These are phyloP conservation scores for Botrytis squamosa DNA, from an alignment of 2,329 filamentous ascomycete genomes.

Conservation along the genomic window DNA sequence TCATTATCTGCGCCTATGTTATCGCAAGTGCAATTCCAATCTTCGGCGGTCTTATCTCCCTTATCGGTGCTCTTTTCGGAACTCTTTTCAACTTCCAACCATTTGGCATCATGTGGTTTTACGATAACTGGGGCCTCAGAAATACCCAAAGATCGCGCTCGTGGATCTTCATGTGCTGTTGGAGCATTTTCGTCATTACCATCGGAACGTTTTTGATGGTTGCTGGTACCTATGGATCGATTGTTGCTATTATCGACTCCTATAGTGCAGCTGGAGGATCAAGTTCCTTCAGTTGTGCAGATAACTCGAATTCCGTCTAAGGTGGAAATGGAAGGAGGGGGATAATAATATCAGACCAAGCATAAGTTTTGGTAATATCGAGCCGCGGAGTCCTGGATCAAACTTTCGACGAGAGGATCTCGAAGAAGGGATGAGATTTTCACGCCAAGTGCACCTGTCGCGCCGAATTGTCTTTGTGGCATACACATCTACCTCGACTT, in stretches of 20 bases:
- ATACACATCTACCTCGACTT: background rate
- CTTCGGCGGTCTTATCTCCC: constrained; percentile 45
- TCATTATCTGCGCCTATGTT: constrained; percentile 48
- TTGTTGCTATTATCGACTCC: constrained; percentile 13
- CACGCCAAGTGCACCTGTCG: background rate
- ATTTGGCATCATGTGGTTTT: constrained; percentile 15
- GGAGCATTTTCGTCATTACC: constrained; percentile 11
- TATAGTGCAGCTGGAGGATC: background rate
- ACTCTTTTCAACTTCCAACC: constrained; percentile 17
- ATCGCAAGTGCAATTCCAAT: constrained; percentile 55
- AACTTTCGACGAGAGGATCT: background rate
- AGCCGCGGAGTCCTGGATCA: background rate
- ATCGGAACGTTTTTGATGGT: constrained; percentile 11
- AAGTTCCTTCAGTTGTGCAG: background rate
- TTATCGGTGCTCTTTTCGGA: constrained; percentile 14
- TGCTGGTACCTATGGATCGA: constrained; percentile 16
- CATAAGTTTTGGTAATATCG: background rate
- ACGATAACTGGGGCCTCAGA: background rate
- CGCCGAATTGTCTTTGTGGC: background rate
- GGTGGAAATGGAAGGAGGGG: background rate
- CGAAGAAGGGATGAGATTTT: too few relatives aligned
- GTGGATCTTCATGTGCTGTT: constrained; percentile 14
- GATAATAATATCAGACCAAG: background rate
- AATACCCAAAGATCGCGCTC: background rate
- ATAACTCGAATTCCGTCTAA: constrained; percentile 11